Evolutionary conservation across 257 asterid genomes (phyloP).

Genomic region (Solanum pinnatisectum): DNA sequence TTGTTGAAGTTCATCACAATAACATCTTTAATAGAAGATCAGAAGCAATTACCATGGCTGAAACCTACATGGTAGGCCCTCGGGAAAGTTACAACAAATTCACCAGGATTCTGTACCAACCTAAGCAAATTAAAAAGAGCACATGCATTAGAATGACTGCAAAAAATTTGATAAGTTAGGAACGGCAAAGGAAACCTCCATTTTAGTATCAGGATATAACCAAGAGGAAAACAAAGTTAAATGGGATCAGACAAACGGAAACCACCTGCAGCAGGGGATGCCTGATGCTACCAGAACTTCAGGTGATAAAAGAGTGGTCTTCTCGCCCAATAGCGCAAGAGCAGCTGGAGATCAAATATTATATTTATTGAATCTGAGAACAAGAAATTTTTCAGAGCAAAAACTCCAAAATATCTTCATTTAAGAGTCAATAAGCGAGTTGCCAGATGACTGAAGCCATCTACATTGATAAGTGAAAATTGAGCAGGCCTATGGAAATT

Average conservation of each 20-base stretch:
- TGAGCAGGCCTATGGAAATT: neutral
- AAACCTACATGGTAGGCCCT: slow-evolving; percentile 98
- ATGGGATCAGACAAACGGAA: slow-evolving; percentile 7
- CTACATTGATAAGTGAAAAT: neutral
- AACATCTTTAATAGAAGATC: neutral
- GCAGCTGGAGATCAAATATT: slow-evolving; percentile 57
- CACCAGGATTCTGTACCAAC: slow-evolving; percentile 98
- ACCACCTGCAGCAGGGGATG: slow-evolving; percentile 97
- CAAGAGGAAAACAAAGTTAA: slow-evolving; percentile 1
- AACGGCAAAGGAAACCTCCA: neutral
- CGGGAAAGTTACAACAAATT: slow-evolving; percentile 95
- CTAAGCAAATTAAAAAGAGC: slow-evolving; percentile 23
- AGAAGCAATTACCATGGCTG: slow-evolving; percentile 83
- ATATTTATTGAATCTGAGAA: slow-evolving; percentile 18
- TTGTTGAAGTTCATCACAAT: neutral
- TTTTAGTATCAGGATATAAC: neutral
- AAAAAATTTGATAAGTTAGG: neutral
- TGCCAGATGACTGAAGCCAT: neutral
- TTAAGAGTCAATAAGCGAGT: neutral
- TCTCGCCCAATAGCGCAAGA: slow-evolving; percentile 80
- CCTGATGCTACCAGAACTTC: slow-evolving; percentile 68
- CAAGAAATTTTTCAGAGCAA: slow-evolving; percentile 3
- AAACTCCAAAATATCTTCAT: neutral
- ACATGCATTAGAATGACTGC: neutral
- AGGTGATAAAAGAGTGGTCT: slow-evolving; percentile 91